Conservation (phyloP, 345 rosid species). For the Turritis glabra region DNA sequence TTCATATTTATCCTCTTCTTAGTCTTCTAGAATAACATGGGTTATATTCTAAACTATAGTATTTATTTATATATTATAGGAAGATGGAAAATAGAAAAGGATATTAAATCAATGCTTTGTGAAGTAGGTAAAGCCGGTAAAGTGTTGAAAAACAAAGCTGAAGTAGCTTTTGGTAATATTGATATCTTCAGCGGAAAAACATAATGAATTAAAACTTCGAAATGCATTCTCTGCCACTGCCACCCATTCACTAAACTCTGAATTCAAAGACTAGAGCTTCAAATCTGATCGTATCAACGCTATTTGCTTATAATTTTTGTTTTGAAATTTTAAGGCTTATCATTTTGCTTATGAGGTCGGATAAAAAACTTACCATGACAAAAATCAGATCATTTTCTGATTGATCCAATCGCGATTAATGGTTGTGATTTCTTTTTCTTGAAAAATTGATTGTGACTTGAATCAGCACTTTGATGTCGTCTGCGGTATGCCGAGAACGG, state of each 20-base stretch:
- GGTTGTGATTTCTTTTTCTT: too few species aligned
- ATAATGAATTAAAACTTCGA: conserved; percentile 20
- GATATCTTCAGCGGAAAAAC: conserved; percentile 19
- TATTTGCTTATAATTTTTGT: not conserved
- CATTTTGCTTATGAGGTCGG: too few species aligned
- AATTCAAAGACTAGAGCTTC: not conserved
- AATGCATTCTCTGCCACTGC: conserved; percentile 29
- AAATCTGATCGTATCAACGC: not conserved
- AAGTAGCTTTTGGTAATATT: conserved; percentile 6
- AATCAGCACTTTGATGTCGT: not conserved
- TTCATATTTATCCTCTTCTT: conserved; percentile 14
- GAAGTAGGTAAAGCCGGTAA: conserved; percentile 27
- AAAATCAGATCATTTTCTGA: too few species aligned
- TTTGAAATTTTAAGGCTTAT: too few species aligned
- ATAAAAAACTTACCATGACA: too few species aligned
- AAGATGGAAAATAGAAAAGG: not conserved
- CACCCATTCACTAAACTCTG: not conserved
- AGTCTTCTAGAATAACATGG: conserved; percentile 4
- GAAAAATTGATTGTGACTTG: not conserved
- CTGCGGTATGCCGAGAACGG: not conserved
- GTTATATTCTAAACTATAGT: not conserved
- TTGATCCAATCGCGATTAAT: not conserved
- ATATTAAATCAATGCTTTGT: not conserved
- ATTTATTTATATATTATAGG: not conserved
- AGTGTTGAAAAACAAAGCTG: conserved; percentile 32